Evolutionary conservation across 2,329 filamentous ascomycete genomes (phyloP), one percentile per base, ranked within the genome.

Genomic region (Tolypocladium sp.): DNA sequence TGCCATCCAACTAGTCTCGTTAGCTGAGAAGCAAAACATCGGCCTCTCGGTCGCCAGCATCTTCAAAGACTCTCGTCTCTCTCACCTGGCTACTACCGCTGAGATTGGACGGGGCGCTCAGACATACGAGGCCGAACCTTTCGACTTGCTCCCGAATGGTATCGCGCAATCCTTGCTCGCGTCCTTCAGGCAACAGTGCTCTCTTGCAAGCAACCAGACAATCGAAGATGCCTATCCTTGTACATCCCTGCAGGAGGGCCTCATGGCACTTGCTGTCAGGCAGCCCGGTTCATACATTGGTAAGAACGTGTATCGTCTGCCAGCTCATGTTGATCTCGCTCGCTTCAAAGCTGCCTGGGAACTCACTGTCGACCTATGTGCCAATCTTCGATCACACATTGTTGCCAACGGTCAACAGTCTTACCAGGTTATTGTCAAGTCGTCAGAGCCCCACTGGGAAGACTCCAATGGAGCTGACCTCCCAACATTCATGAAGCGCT

Each of bases 1-100:
- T 2, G 64, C 65, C 17, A 66, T 67, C 52, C 58, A 63, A 7
- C 59, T 66, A 6, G 59, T 61, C 13, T 40, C 40, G 6, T 13
- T 41, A 4, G 40, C 40, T 17, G 38, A 58, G 54, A 25, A 53
- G 27, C 13, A 51, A 17, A 22, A 15, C 6, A 22, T 44, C n/a
- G 20, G 41, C 9, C 41, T 44, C 20, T 44, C 41, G 7, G 41
- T 44, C 6, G 41, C 41, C 2, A 44, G n/a, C 10, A 44, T 44
- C n/a, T 44, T 44, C n/a, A 15, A 44, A 10, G 9, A 44, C n/a
- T 44, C 41, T 12, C 41, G 41, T 2, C n/a, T 44, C 22, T 44
- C n/a, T 3, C 20, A n/a, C 9, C n/a, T 44, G 9, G 41, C 41
- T 4, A 12, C 8, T 22, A 22, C 22, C 25, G n/a, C 20, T 22